Evolutionary conservation across 306 rosid species (phyloP).

Genomic region (Parietaria judaica): DNA sequence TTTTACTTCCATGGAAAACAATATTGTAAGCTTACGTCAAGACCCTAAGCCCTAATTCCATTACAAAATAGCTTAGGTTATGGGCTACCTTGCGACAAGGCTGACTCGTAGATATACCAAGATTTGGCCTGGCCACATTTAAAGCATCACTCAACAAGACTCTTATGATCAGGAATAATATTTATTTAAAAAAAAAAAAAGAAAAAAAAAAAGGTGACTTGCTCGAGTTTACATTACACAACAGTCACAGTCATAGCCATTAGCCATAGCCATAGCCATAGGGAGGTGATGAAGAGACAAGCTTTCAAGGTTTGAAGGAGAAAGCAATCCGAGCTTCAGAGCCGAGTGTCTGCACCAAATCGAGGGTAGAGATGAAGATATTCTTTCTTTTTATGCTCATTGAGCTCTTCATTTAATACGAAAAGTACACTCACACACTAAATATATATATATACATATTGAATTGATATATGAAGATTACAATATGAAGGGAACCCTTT

Average conservation of each 20-base stretch:
- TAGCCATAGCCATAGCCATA: background rate
- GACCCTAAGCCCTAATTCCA: background rate
- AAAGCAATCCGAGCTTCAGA: conserved; percentile 2
- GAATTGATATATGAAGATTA: too few relatives aligned
- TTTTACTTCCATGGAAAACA: background rate
- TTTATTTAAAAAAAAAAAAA: background rate
- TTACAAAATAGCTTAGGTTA: background rate
- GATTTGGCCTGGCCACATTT: background rate
- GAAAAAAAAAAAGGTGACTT: conserved; percentile 3
- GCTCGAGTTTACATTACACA: conserved; percentile 6
- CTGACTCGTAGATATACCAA: background rate
- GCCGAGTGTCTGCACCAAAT: conserved; percentile 1
- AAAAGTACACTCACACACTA: background rate
- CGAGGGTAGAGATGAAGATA: conserved; percentile 6
- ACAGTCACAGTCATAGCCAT: conserved; percentile 3
- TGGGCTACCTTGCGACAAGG: background rate
- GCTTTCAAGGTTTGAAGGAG: background rate
- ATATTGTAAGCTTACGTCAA: background rate
- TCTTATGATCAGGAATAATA: background rate
- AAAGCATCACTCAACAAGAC: too few relatives aligned
- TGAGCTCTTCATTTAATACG: background rate
- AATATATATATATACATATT: too few relatives aligned
- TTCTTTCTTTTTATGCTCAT: background rate
- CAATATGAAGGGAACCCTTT: too few relatives aligned
- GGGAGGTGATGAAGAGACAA: too few relatives aligned